Evolutionary conservation across 2,329 filamentous ascomycete species (phyloP).

Genomic region (Trichoderma sp.): DNA sequence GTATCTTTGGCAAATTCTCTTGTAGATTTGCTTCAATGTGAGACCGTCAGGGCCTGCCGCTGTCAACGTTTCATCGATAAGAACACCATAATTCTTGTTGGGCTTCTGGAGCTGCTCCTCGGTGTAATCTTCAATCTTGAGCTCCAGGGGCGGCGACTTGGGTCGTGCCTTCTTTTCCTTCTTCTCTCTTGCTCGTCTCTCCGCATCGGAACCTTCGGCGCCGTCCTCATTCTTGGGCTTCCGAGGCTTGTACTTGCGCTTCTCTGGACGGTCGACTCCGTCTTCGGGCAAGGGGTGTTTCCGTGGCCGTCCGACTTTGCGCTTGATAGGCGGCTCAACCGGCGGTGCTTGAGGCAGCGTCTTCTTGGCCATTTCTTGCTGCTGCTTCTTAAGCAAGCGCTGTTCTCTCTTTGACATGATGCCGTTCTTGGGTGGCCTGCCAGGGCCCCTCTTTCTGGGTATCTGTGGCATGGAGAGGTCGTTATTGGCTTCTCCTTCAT

Average conservation of each 20-base stretch:
- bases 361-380: conserved; percentile 52
- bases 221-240: conserved; percentile 57
- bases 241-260: conserved; percentile 66
- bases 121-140: conserved; percentile 57
- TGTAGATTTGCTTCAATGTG: conserved; percentile 64
- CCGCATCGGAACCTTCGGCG: conserved; percentile 57
- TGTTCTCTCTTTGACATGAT: conserved; percentile 80
- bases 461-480: conserved; percentile 45
- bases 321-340: conserved; percentile 57
- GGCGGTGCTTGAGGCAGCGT: conserved; percentile 49
- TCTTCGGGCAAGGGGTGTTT: conserved; percentile 64
- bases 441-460: conserved; percentile 72
- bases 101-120: conserved; percentile 61
- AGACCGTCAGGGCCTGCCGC: conserved; percentile 56
- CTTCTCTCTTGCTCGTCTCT: conserved; percentile 57
- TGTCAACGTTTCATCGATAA: conserved; percentile 61
- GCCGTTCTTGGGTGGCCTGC: conserved; percentile 80
- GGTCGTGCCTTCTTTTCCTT: conserved; percentile 60
- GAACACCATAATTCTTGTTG: conserved; percentile 62
- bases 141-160: conserved; percentile 61
- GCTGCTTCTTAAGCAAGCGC: conserved; percentile 60
- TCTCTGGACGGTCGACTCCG: conserved; percentile 56
- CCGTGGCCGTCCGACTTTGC: conserved; percentile 65
- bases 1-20: conserved; percentile 59
- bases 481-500: conserved; percentile 34